Conservation (phyloP, 306 rosid genomes). For the Prunus armeniaca region DNA sequence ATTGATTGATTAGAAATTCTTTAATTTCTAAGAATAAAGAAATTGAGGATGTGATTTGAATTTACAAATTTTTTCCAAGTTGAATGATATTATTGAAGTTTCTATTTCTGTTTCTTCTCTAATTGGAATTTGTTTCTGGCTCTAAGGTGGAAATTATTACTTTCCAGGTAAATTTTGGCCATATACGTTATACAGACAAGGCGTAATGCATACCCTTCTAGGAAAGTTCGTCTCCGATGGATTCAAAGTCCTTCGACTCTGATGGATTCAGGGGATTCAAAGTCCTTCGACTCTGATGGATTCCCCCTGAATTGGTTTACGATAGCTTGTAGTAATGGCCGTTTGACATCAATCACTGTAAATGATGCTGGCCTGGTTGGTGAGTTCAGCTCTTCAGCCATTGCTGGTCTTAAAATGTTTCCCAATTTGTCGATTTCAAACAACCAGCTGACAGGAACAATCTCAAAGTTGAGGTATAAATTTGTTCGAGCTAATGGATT, state of each 20-base stretch:
- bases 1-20: too few species aligned
- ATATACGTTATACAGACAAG: slow-evolving; percentile 24
- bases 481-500: slow-evolving; percentile 48
- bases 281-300: slow-evolving; percentile 57
- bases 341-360: slow-evolving; percentile 49
- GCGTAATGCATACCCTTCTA: slow-evolving; percentile 53
- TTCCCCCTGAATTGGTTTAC: slow-evolving; percentile 76
- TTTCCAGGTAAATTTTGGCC: too few species aligned
- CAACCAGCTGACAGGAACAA: slow-evolving; percentile 59
- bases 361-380: slow-evolving; percentile 61
- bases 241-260: slow-evolving; percentile 54
- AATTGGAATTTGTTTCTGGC: too few species aligned
- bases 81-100: too few species aligned
- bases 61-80: too few species aligned
- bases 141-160: too few species aligned
- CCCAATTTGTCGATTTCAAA: slow-evolving; percentile 55
- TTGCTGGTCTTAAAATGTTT: slow-evolving; percentile 56
- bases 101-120: too few species aligned
- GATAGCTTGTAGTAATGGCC: slow-evolving; percentile 48
- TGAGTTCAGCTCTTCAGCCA: slow-evolving; percentile 50
- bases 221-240: slow-evolving; percentile 58
- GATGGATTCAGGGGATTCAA: slow-evolving; percentile 60
- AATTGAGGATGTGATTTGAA: too few species aligned
- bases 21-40: too few species aligned
- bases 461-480: slow-evolving; percentile 38